Conservation (phyloP, 1,284 basidiomycete genomes). For the Cystobasidium sp. region DNA sequence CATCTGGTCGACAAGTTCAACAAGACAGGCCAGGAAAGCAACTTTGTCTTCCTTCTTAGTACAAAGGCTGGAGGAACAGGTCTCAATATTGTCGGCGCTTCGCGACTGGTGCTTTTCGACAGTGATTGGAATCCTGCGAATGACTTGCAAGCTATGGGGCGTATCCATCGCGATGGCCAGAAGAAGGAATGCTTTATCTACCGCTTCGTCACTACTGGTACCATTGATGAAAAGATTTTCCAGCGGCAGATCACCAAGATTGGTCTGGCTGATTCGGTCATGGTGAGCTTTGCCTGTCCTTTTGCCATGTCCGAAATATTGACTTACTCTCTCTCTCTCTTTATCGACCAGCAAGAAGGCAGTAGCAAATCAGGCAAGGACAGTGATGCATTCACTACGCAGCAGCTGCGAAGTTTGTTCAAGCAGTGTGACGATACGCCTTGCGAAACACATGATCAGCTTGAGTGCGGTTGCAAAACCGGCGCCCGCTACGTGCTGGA, state of each 20-base stretch:
- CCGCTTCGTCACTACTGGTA: conserved; percentile 62
- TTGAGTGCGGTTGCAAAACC: conserved; percentile 51
- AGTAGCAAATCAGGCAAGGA: conserved; percentile 51
- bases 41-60: conserved; percentile 88
- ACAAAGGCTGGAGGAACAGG: conserved; percentile 96
- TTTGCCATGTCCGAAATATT: not conserved
- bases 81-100: conserved; percentile 76
- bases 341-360: conserved; percentile 44
- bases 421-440: conserved; percentile 75
- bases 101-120: conserved; percentile 76
- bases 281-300: conserved; percentile 53
- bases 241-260: conserved; percentile 94
- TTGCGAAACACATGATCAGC: conserved; percentile 82
- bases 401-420: conserved; percentile 85
- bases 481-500: conserved; percentile 71
- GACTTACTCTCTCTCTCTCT: not conserved
- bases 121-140: conserved; percentile 98
- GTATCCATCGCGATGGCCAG: conserved; percentile 95
- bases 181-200: conserved; percentile 83
- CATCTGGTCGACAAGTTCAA: conserved; percentile 82
- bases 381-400: conserved; percentile 69
- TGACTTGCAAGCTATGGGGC: conserved; percentile 96
- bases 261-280: conserved; percentile 68
- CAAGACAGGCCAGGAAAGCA: conserved; percentile 68
- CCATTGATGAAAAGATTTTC: conserved; percentile 59